Conservation (phyloP, 2,329 filamentous ascomycete genomes). For the Leptographium lundbergii region DNA sequence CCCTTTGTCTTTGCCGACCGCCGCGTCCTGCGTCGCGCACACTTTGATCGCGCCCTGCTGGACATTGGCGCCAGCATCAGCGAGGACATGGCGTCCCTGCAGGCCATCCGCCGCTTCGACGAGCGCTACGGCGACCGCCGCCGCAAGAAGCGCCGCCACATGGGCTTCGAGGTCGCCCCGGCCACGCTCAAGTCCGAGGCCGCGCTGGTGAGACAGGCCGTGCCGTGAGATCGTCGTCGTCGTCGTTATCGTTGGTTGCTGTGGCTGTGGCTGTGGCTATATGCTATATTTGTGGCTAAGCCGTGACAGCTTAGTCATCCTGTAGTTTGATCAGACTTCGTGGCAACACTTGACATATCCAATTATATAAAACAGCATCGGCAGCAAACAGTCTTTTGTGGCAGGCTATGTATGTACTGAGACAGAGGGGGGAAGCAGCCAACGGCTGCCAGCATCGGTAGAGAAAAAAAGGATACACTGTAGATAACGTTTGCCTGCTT, state of each 20-base stretch:
- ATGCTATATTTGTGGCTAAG: too few species aligned
- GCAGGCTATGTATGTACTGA: neutral
- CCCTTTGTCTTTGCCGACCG: conserved; percentile 46
- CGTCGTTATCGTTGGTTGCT: neutral
- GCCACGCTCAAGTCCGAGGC: conserved; percentile 28
- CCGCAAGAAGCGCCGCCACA: conserved; percentile 41
- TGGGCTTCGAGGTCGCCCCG: conserved; percentile 45
- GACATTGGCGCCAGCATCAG: conserved; percentile 89
- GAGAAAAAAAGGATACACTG: neutral
- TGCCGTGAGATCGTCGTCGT: neutral
- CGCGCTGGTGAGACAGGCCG: conserved; percentile 26
- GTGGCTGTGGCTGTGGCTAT: neutral
- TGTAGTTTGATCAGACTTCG: neutral
- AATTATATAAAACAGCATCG: neutral
- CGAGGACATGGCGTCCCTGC: conserved; percentile 81
- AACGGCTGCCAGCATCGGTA: neutral
- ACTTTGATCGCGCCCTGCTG: conserved; percentile 75
- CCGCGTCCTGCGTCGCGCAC: conserved; percentile 49
- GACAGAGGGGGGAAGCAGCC: neutral
- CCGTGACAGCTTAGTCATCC: too few species aligned
- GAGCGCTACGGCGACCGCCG: conserved; percentile 81
- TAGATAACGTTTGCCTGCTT: neutral
- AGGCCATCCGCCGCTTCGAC: conserved; percentile 87
- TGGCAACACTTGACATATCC: too few species aligned
- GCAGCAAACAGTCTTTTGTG: neutral